Evolutionary conservation across 148 eudicot genomes (phyloP), one percentile per base, ranked within the genome.

Genomic region (Polygonum aviculare): DNA sequence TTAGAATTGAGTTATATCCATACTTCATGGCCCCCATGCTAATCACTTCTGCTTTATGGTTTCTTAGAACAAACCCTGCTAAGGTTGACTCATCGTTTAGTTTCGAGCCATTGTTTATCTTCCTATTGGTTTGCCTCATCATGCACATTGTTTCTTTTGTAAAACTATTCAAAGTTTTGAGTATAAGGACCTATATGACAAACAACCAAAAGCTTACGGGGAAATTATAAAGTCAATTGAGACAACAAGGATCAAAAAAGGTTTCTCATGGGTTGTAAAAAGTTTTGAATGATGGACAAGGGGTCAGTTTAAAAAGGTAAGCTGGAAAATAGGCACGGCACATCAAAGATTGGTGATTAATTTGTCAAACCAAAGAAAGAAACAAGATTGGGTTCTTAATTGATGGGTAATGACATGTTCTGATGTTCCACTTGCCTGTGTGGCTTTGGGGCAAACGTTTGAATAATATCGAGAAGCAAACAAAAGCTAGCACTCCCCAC

Each of bases 401-500:
- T 51, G 19, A 67, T 81, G 52, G 80, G 45, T 74, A 12, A 74
- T 5, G 10, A 15, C 52, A 19, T 77, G 45, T 44, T 57, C 50
- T 16, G 35, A 59, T 55, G 22, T n/a, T 77, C 70, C 49, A 77
- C 31, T 26, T 26, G 31, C 31, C 31, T 77, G 51, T 70, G 52
- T 76, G 40, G 62, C 39, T 60, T n/a, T 12, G 40, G 69, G 44
- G 65, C 59, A 45, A 75, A 70, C 16, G 11, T 76, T 60, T 22
- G 73, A 72, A 76, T 74, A 31, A 60, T 26, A n/a, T 11, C 48
- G 73, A 69, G 51, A 76, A 78, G 48, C 73, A 82, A 78, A 82
- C 79, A 82, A 78, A 71, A 26, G 73, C 6, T 18, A 62, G 26
- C 12, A 39, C 48, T 41, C 78, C 84, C 84, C 76, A 82, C 79